phyloP scores from a whole-genome alignment of 257 asterid species.

The Solanum sejunctum region DNA sequence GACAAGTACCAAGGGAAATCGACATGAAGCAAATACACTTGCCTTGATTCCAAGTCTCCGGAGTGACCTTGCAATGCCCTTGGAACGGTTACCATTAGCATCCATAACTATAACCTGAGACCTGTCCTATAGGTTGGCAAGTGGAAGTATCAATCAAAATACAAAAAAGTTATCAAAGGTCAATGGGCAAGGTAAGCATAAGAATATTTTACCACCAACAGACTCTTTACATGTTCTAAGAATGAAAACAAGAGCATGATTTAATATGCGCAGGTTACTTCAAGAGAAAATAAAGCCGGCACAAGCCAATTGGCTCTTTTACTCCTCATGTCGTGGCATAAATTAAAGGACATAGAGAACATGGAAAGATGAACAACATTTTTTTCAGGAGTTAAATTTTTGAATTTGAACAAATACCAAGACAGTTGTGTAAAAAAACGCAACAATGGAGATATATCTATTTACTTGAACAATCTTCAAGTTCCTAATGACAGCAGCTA shows the following conservation, averaged over 20 bases:
- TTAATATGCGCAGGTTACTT: not conserved
- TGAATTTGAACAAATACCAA: not conserved
- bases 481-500: constrained; percentile 76
- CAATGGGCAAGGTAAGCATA: not conserved
- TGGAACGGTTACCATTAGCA: constrained; percentile 78
- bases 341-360: not conserved
- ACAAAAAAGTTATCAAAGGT: not conserved
- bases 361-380: not conserved
- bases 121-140: constrained; percentile 35
- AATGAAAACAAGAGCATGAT: not conserved
- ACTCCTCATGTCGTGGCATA: not conserved
- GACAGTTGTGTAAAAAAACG: not conserved
- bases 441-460: not conserved
- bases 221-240: not conserved
- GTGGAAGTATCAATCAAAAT: not conserved
- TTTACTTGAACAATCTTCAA: constrained; percentile 80
- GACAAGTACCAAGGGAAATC: not conserved
- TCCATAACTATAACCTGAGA: constrained; percentile 87
- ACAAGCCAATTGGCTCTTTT: not conserved
- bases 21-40: constrained; percentile 14
- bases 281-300: not conserved
- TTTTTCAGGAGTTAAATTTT: not conserved
- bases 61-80: constrained; percentile 75
- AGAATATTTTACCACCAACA: not conserved
- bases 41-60: constrained; percentile 77